A percentile compares a stretch with the other conserved stretches of the same genome.
Evolutionary conservation across 2,329 filamentous ascomycete species (phyloP).

Genomic region (Penicillium brevicompactum): DNA sequence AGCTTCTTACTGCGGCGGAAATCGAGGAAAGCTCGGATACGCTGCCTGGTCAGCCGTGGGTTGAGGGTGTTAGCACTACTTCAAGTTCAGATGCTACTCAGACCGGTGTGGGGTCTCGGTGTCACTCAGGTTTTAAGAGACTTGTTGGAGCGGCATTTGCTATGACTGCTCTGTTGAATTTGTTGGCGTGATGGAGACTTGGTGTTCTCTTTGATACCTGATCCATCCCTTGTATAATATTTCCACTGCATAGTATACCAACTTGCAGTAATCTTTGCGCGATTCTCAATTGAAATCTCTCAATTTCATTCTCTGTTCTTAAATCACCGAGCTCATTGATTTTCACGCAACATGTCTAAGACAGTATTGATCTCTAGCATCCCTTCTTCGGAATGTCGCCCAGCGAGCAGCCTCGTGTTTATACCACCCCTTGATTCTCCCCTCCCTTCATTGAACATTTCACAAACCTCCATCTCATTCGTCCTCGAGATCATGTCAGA

Average conservation of each 20-base stretch:
- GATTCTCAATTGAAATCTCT: neutral
- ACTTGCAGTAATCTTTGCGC: neutral
- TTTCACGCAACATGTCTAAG: no score
- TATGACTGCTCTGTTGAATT: neutral
- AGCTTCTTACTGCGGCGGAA: slow-evolving; percentile 17
- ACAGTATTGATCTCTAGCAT: neutral
- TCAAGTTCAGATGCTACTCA: slow-evolving; percentile 2
- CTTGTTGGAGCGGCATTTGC: neutral
- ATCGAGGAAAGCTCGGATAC: slow-evolving; percentile 23
- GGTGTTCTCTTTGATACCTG: neutral
- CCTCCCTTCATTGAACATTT: neutral
- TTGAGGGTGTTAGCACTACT: slow-evolving; percentile 11
- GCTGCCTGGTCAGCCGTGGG: slow-evolving; percentile 28
- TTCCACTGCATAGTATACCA: neutral
- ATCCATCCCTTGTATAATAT: slow-evolving; percentile 4
- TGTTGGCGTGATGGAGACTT: neutral
- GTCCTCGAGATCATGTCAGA: neutral
- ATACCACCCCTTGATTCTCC: no score
- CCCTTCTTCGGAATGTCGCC: neutral
- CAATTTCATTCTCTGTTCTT: no score
- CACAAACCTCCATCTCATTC: neutral
- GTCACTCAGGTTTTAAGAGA: neutral
- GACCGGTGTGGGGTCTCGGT: neutral
- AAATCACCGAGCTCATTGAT: no score
- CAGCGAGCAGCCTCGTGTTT: no score